These are phyloP conservation scores for Salix koriyanagi DNA, from an alignment of 345 rosid genomes.

Conservation along the genomic window DNA sequence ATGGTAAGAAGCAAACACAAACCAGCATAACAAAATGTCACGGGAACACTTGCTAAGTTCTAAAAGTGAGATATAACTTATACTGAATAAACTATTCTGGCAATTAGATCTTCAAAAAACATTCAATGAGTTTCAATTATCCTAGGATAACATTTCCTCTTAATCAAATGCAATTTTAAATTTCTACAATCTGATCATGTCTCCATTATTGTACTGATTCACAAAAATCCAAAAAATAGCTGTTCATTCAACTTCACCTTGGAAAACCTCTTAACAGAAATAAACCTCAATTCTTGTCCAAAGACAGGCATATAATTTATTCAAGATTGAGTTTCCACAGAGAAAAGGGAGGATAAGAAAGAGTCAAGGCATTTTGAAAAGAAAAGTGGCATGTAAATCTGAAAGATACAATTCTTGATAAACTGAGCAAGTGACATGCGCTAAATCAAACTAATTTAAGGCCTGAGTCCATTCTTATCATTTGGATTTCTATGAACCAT, in stretches of 20 bases:
- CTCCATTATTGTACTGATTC: not conserved
- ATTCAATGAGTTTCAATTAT: not conserved
- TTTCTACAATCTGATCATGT: not conserved
- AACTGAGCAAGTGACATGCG: not conserved
- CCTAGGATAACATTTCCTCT: not conserved
- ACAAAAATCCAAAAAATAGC: not conserved
- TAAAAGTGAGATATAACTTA: not conserved
- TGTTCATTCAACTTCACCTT: not conserved
- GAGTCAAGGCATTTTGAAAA: not conserved
- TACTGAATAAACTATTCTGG: not conserved
- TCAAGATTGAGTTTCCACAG: not conserved
- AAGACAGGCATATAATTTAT: not conserved
- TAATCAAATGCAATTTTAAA: not conserved
- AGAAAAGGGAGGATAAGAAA: not conserved
- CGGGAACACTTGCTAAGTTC: not conserved
- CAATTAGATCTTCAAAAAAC: not conserved
- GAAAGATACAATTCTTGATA: not conserved
- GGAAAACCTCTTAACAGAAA: not conserved
- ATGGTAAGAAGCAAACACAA: not conserved
- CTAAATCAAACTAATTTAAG: not conserved
- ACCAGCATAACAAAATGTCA: not conserved
- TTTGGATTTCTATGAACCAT: not conserved
- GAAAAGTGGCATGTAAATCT: not conserved
- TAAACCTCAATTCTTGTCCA: not conserved
- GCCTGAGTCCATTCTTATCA: not conserved